Evolutionary conservation across 2,329 filamentous ascomycete genomes (phyloP), one percentile per base, ranked within the genome.

Genomic region (Fusarium decemcellulare): DNA sequence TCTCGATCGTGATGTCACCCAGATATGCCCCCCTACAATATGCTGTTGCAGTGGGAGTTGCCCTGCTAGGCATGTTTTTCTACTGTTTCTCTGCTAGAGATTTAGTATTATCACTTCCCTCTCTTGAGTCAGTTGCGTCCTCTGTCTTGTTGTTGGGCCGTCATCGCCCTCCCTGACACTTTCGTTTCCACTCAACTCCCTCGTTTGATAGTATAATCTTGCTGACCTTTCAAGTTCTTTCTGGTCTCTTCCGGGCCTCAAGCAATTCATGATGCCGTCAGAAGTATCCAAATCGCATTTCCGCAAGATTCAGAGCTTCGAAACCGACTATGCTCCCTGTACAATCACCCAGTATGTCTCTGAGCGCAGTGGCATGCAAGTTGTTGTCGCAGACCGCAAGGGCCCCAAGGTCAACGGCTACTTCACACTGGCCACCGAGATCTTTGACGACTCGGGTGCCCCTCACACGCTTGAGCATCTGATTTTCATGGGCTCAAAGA

Each of bases 311-410:
- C 94, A 97, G 77, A 90, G 88, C 76, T 97, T 99, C 83, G 87
- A 92, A 71, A 92, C 93, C 8, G 93, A 98, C 77, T 99, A 98
- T 83, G 94, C 95, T 12, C 93, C 95, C 11, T 92, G 92, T 68
- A 90, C 87, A 59, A 92, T 99, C 80, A 95, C 94, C 23, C 95
- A 98, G 79, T 99, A 99, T 92, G 94, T 97, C 76, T 99, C 96
- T 7, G 90, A 94, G 74, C 88, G 94, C 68, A 99, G 95, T 67
- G 96, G 96, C 55, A 96, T 99, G 93, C 92, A 95, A 72, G 92
- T 97, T 36, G 90, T 97, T 42, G 93, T 98, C 52, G 94, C 97
- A 72, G 93, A 98, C 78, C 91, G 94, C 73, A 90, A 96, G 78
- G 95, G 96, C 1, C 96, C 96, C n/a, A 98, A 98, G 80, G 88